Percentiles rank a stretch among this genome's conserved stretches.
phyloP scores from a whole-genome alignment of 108 stramenopile species.

The Cyclostephanos invisitatus region DNA sequence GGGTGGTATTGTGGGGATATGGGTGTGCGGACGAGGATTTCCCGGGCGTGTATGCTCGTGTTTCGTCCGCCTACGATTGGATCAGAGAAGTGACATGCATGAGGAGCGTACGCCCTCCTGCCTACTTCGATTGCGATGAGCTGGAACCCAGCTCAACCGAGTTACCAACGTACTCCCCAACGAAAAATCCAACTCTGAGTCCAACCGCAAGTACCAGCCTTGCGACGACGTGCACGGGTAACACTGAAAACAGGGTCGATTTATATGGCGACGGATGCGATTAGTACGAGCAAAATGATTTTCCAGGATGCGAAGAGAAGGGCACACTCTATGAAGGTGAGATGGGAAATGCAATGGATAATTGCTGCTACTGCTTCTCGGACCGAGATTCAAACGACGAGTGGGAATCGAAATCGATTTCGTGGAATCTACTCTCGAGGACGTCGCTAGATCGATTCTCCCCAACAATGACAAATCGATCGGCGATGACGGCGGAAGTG shows the following conservation, averaged over 20 bases:
- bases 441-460: not conserved
- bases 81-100: constrained; percentile 41
- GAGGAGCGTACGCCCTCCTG: constrained; percentile 41
- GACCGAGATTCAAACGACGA: no score
- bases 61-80: constrained; percentile 45
- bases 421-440: no score
- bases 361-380: constrained; percentile 10
- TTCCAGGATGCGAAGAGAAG: not conserved
- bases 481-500: no score
- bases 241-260: not conserved
- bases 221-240: not conserved
- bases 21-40: constrained; percentile 45
- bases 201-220: not conserved
- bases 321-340: not conserved
- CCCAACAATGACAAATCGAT: no score
- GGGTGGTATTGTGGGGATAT: constrained; percentile 55
- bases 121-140: constrained; percentile 38
- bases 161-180: not conserved
- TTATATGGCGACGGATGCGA: not conserved
- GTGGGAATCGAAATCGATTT: no score
- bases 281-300: constrained; percentile 6
- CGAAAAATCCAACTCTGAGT: not conserved
- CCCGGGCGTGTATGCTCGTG: constrained; percentile 59
- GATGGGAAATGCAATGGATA: not conserved
- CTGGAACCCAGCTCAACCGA: not conserved